These are phyloP conservation scores for Phytopythium ostracodes DNA, from an alignment of 352 stramenopile species.

Conservation along the genomic window DNA sequence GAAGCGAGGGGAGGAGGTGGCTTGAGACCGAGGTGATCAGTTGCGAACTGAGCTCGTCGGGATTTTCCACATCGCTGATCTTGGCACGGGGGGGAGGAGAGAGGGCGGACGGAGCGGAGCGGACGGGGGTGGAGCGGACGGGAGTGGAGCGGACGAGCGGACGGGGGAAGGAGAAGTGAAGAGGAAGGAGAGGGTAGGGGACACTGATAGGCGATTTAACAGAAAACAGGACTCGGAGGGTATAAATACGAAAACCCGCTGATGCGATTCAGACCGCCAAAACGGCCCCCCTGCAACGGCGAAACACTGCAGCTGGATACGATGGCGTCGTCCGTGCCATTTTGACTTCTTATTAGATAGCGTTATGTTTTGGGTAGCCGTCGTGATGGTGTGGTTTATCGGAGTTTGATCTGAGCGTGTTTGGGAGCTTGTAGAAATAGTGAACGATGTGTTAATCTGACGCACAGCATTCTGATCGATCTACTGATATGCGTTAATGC, in stretches of 20 bases:
- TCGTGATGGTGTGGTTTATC: no score
- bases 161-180: no score
- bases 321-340: no score
- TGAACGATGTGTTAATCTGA: no score
- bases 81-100: not conserved
- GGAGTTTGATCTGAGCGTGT: no score
- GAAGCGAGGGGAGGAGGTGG: not conserved
- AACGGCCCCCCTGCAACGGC: not conserved
- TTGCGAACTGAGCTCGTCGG: constrained; percentile 31
- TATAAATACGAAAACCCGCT: not conserved
- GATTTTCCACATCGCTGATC: not conserved
- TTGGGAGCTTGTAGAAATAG: no score
- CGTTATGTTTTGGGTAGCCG: no score
- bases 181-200: not conserved
- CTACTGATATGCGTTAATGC: not conserved
- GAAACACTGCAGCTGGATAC: not conserved
- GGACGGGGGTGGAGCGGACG: not conserved
- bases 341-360: no score
- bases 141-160: not conserved
- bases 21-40: constrained; percentile 24
- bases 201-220: not conserved
- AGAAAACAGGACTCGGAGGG: not conserved
- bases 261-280: not conserved
- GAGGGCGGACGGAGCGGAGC: not conserved
- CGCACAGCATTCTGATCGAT: not conserved